Conservation (phyloP, 148 eudicot genomes). For the Tetragonia tetragonoides region DNA sequence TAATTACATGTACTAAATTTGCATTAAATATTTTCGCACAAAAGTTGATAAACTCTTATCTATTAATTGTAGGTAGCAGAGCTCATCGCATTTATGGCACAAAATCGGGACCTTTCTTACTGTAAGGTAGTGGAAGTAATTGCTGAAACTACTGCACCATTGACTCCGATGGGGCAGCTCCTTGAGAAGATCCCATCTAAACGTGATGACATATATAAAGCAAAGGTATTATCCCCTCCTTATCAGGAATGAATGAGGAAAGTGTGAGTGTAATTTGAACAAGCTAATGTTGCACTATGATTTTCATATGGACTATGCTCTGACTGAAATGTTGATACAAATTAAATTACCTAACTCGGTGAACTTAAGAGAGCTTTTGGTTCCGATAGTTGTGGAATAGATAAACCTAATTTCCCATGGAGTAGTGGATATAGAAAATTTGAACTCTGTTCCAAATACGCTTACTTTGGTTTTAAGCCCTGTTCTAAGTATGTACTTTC, state of each 20-base stretch:
- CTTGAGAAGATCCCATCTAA: slow-evolving; percentile 70
- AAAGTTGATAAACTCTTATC: slow-evolving; percentile 18
- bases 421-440: not conserved
- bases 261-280: not conserved
- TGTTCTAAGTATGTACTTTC: not conserved
- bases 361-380: not conserved
- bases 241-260: not conserved
- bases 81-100: slow-evolving; percentile 80
- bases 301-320: not conserved
- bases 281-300: not conserved
- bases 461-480: not conserved
- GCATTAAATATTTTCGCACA: not conserved
- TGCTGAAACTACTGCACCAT: slow-evolving; percentile 87
- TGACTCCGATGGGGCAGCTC: slow-evolving; percentile 70
- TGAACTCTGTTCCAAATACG: too few relatives aligned
- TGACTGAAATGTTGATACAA: not conserved
- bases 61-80: slow-evolving; percentile 72
- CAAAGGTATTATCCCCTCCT: slow-evolving; percentile 38
- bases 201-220: slow-evolving; percentile 34
- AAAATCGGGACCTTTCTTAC: slow-evolving; percentile 58
- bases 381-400: not conserved
- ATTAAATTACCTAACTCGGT: not conserved
- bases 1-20: not conserved
- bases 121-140: slow-evolving; percentile 84
- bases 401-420: not conserved